Percentiles rank a stretch among this genome's conserved stretches.
Conservation (phyloP, 208 protist species). For the Trypanosoma platydactyli region DNA sequence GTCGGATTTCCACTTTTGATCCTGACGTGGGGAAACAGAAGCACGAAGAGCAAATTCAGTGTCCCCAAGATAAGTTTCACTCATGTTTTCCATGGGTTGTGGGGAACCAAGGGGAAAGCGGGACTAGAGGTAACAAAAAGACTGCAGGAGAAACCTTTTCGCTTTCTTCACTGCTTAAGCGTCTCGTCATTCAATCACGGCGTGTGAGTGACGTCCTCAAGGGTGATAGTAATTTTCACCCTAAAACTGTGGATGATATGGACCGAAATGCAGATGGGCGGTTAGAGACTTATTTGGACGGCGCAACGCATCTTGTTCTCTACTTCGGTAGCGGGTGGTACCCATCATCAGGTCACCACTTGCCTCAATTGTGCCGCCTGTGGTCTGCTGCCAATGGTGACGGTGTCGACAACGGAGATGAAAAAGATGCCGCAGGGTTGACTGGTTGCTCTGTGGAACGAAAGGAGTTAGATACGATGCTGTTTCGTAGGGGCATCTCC, state of each 20-base stretch:
- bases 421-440: neutral
- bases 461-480: slow-evolving; percentile 8
- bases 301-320: slow-evolving; percentile 41
- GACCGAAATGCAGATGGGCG: neutral
- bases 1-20: neutral
- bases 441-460: slow-evolving; percentile 13
- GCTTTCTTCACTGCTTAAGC: slow-evolving; percentile 11
- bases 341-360: slow-evolving; percentile 36
- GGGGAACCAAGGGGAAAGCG: neutral
- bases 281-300: slow-evolving; percentile 17
- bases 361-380: slow-evolving; percentile 39
- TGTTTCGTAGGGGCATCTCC: slow-evolving; percentile 24
- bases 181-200: slow-evolving; percentile 10
- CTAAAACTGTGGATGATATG: neutral
- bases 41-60: neutral
- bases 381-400: slow-evolving; percentile 28
- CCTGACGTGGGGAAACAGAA: too few relatives aligned
- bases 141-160: neutral
- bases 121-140: neutral
- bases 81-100: slow-evolving; percentile 20
- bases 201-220: slow-evolving; percentile 20
- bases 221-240: neutral
- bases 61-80: neutral
- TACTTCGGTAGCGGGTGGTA: slow-evolving; percentile 72
- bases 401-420: neutral